Conservation (phyloP, 1,139 yeast genomes). For the Debaryomycetaceae sp. region DNA sequence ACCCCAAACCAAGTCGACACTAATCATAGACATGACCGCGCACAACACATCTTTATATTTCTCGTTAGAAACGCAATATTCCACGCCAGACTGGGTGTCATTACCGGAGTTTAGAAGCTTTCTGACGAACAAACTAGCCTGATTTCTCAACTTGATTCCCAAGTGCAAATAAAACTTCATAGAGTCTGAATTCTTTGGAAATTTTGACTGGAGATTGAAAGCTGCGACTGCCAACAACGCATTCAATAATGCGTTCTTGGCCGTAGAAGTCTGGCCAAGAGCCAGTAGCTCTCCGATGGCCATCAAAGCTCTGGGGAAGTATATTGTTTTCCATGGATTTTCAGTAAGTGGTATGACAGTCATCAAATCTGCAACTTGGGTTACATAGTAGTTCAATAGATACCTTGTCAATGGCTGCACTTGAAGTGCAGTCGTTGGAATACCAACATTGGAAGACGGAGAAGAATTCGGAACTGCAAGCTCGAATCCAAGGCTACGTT, state of each 20-base stretch:
- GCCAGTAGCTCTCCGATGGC: conserved; percentile 81
- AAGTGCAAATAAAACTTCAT: conserved; percentile 69
- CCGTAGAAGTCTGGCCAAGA: conserved; percentile 69
- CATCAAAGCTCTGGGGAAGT: conserved; percentile 76
- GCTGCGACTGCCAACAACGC: conserved; percentile 82
- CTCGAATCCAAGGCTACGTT: conserved; percentile 43
- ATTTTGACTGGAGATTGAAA: conserved; percentile 73
- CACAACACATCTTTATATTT: conserved; percentile 82
- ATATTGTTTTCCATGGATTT: conserved; percentile 85
- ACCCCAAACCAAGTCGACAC: conserved; percentile 89
- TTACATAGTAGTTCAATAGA: conserved; percentile 69
- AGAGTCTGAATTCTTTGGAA: conserved; percentile 55
- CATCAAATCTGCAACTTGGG: conserved; percentile 83
- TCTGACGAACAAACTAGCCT: conserved; percentile 68
- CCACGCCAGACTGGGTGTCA: conserved; percentile 37
- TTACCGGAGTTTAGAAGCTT: conserved; percentile 36
- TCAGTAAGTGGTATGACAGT: conserved; percentile 78
- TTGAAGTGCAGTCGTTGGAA: conserved; percentile 61
- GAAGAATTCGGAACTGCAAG: conserved; percentile 21
- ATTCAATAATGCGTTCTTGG: conserved; percentile 74
- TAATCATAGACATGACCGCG: conserved; percentile 82
- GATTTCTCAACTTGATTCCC: conserved; percentile 71
- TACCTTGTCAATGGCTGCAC: conserved; percentile 68
- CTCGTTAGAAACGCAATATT: conserved; percentile 57
- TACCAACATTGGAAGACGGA: conserved; percentile 29